Evolutionary conservation across 23 red algal genomes (phyloP), one percentile per base, ranked within the genome.

Genomic region (Gracilaria gracilis): DNA sequence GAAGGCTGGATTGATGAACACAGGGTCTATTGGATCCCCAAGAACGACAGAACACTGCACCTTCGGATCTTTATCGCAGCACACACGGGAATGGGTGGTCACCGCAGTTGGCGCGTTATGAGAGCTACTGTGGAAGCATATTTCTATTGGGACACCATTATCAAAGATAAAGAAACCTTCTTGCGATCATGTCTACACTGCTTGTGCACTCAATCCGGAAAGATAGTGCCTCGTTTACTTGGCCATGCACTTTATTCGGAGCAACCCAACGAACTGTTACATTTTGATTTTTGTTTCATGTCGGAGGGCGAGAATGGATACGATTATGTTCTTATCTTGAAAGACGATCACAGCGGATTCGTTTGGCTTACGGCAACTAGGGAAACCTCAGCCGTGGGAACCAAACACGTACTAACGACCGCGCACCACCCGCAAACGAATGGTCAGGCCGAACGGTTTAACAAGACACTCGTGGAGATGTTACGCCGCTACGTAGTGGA

Each of bases 241-340:
- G 20, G 81, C 4, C 55, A 69, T 39, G 29, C 55, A 13, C 9
- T 85, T 3, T 57, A 85, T n/a, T 9, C 58, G 9, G 69, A n/a
- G 3, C n/a, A n/a, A n/a, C n/a, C n/a, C n/a, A n/a, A n/a, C n/a
- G n/a, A n/a, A n/a, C n/a, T n/a, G n/a, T n/a, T 85, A 21, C 58
- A 85, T 51, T 85, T 85, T 54, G 81, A 85, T 34, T 85, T 34
- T 29, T 85, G 81, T 55, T 85, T 23, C 25, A 85, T 85, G 55
- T 36, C 50, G 4, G 9, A 25, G 3, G 50, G 58, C 13, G 57
- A 65, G 8, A 35, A 85, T 25, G 81, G 81, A 4, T 32, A 46
- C 8, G 15, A 5, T 15, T 85, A 85, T 70, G 55, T 85, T 9
- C 81, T n/a, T n/a, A n/a, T n/a, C n/a, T n/a, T n/a, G n/a, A 85